Evolutionary conservation across 495 filamentous ascomycete species (phyloP).

Genomic region (Wilcoxina mikolae): DNA sequence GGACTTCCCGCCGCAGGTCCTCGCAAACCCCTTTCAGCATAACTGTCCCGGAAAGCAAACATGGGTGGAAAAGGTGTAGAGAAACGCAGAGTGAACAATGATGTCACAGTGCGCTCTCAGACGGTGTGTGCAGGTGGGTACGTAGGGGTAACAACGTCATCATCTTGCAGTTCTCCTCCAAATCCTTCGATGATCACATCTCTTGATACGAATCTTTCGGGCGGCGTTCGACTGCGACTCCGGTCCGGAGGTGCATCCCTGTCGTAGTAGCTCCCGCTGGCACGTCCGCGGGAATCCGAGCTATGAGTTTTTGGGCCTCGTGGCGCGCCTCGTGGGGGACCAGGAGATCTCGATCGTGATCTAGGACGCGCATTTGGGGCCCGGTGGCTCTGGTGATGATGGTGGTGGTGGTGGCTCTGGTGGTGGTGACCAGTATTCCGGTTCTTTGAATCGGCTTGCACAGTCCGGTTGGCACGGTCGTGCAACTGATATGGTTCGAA

Average conservation of each 20-base stretch:
- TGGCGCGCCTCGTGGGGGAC: conserved; percentile 21
- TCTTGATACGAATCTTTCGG: conserved; percentile 21
- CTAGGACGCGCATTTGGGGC: too few species aligned
- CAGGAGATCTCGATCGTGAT: conserved; percentile 6
- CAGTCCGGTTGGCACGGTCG: conserved; percentile 9
- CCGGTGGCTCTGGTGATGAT: conserved; percentile 17
- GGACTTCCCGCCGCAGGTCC: conserved; percentile 3
- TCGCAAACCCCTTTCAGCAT: conserved; percentile 26
- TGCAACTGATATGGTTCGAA: conserved; percentile 11
- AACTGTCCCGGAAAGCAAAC: conserved; percentile 22
- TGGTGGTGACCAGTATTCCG: background rate
- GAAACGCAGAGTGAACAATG: conserved; percentile 8
- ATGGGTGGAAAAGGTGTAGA: conserved; percentile 13
- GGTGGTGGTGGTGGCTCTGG: conserved; percentile 10
- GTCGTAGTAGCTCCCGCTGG: conserved; percentile 19
- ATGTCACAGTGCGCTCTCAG: conserved; percentile 1
- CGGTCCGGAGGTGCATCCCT: conserved; percentile 21
- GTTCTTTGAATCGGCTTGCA: conserved; percentile 11
- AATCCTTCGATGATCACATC: conserved; percentile 29
- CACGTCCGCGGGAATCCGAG: conserved; percentile 19
- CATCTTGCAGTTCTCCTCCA: conserved; percentile 27
- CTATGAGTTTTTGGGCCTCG: conserved; percentile 17
- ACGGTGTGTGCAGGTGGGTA: conserved; percentile 20
- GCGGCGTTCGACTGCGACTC: conserved; percentile 25
- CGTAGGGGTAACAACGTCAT: conserved; percentile 31